Base-by-base conservation (phyloP, 495 filamentous ascomycete genomes). In the Aspergillus baeticus region DNA sequence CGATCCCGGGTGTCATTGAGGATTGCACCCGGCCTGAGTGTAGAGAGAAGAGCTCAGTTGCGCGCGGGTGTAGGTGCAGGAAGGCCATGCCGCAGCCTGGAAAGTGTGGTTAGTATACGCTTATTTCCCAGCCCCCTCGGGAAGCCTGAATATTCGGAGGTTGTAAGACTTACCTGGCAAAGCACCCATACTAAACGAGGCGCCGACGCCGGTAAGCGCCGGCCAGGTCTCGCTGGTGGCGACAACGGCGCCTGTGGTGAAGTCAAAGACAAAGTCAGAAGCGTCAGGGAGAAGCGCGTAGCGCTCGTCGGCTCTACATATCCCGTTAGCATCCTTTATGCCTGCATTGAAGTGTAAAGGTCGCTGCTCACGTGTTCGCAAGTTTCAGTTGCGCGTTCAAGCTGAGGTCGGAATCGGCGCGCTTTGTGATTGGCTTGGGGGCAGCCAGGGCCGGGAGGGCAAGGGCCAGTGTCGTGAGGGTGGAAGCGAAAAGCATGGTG, bases 71-170 rank as follows among this genome's bases (percentile, higher is more conserved):
- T 17, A 67, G 58, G 50, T 80, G 79, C 34, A 77, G 69, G 13
- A 75, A 75, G 47, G 68, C 60, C 73, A 79, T 80, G 59, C 75
- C 68, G 64, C 77, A 81, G 10, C 72, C 77, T 68, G 37, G 52
- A n/a, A 1, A 26, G 18, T 13, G 41, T 11, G 10, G 2, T 22
- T 18, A 10, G 41, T 10, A 18, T 23, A 11, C 6, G n/a, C n/a
- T n/a, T n/a, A n/a, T n/a, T n/a, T n/a, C n/a, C n/a, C n/a, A n/a
- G n/a, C n/a, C n/a, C n/a, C n/a, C n/a, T n/a, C n/a, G n/a, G n/a
- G n/a, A n/a, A n/a, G n/a, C n/a, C n/a, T n/a, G 26, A 29, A 29
- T 29, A 29, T 29, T 3, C 4, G 26, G 26, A 29, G 26, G 26
- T 29, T n/a, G n/a, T n/a, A 44, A 73, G 10, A 60, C 61, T 21